Base-by-base conservation (phyloP, 2,329 filamentous ascomycete genomes). In the Aspergillus sp. region DNA sequence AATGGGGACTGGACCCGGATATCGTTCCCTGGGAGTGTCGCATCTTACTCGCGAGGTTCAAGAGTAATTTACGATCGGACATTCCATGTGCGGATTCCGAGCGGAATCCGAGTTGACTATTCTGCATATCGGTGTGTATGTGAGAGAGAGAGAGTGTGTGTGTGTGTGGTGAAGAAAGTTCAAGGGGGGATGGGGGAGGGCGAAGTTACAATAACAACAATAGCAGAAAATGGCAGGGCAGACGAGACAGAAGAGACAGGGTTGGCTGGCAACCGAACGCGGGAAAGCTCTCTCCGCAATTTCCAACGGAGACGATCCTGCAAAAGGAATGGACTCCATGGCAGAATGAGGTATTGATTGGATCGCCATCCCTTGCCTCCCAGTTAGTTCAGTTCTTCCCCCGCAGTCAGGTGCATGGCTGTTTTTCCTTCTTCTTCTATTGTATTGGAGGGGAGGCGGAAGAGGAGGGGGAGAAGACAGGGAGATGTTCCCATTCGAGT, bases 251-350 rank as follows among this genome's bases (percentile, higher is more conserved):
- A 21, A 25, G 6, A 27, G 21, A 30, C 8, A 19, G 25, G 49
- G 39, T 41, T 55, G 60, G 27, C 57, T 32, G 57, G 23, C 44
- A 53, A 36, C 54, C 41, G 41, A 54, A 58, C 42, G 52, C 56
- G 57, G 61, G 58, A 60, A 65, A 65, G 64, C 63, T 65, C 65
- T 64, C 65, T 66, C 65, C 65, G 62, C 65, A 65, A 60, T 62
- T 62, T 56, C 49, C 47, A 59, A 42, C 52, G 56, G 59, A 54
- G 60, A 47, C 56, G 61, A 66, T 66, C 61, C 64, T 66, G 64
- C 63, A 64, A 59, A 49, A 62, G 59, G 55, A 50, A 48, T 56
- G 56, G 48, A 42, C 23, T 50, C 52, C 21, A 44, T 38, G 49
- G 42, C 27, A 30, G 44, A 47, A 41, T 50, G 36, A 15, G 47